Evolutionary conservation across 1,139 yeast genomes (phyloP).

Genomic region (Yamadazyma friedrichii): DNA sequence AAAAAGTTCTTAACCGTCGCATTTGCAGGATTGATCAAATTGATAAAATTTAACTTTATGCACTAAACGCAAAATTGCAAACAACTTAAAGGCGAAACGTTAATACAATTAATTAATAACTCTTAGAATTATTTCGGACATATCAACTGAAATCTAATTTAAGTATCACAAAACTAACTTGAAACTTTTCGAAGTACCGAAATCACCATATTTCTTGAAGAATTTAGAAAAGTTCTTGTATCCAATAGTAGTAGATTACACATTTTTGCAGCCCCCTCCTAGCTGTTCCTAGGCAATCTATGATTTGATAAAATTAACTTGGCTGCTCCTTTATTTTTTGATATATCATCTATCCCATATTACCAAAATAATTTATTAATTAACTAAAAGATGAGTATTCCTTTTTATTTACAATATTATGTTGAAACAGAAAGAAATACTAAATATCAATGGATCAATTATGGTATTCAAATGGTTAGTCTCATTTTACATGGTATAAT

Average conservation of each 20-base stretch:
- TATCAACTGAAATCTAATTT: neutral
- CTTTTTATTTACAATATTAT: slow-evolving; percentile 25
- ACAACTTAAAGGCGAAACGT: neutral
- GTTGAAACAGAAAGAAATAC: slow-evolving; percentile 37
- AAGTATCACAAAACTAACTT: slow-evolving; percentile 1
- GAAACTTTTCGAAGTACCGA: neutral
- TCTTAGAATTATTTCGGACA: slow-evolving; percentile 1
- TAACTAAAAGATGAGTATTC: slow-evolving; percentile 13
- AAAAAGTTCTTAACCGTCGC: neutral
- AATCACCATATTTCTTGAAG: neutral
- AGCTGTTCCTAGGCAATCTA: too few species aligned
- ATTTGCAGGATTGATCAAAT: slow-evolving; percentile 5
- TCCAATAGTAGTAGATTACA: too few species aligned
- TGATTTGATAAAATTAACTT: neutral
- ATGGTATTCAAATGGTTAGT: slow-evolving; percentile 24
- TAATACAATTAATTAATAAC: neutral
- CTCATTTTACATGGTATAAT: slow-evolving; percentile 39
- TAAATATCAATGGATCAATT: slow-evolving; percentile 37
- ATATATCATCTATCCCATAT: neutral
- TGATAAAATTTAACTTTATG: slow-evolving; percentile 3
- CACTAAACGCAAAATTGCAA: slow-evolving; percentile 1
- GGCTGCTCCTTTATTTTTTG: neutral
- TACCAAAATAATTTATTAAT: neutral
- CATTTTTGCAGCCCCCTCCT: too few species aligned
- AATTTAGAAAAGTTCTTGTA: too few species aligned